phyloP scores from a whole-genome alignment of 352 stramenopile species.

The Globisporangium cystogenes region DNA sequence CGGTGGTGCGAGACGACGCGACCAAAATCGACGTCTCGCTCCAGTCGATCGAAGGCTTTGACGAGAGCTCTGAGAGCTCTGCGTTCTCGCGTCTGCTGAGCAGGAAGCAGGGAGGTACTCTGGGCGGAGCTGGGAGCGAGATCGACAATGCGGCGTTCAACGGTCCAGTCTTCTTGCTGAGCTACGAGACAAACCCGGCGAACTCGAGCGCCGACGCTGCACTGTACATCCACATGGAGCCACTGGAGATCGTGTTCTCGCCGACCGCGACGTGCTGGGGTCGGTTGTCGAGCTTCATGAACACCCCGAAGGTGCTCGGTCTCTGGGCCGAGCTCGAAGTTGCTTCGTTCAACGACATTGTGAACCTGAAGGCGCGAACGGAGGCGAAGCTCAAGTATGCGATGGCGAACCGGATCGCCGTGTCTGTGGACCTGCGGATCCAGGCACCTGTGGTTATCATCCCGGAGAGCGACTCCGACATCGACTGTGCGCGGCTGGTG shows the following conservation, averaged over 20 bases:
- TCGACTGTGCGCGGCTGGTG: constrained; percentile 69
- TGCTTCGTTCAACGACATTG: constrained; percentile 86
- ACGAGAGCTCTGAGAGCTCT: constrained; percentile 82
- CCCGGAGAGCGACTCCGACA: constrained; percentile 74
- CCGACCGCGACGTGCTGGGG: constrained; percentile 82
- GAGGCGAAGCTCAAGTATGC: constrained; percentile 88
- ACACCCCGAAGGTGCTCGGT: constrained; percentile 69
- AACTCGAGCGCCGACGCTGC: constrained; percentile 63
- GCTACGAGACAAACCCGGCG: constrained; percentile 72
- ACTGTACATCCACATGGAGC: constrained; percentile 82
- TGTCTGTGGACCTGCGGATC: constrained; percentile 78
- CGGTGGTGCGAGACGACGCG: constrained; percentile 56
- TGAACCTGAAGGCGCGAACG: constrained; percentile 84
- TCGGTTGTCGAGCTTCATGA: constrained; percentile 63
- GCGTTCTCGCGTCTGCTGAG: constrained; percentile 77
- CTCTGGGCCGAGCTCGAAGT: constrained; percentile 87
- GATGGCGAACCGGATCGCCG: constrained; percentile 79
- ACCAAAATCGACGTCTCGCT: constrained; percentile 82
- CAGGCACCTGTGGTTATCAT: constrained; percentile 85
- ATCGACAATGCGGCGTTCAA: constrained; percentile 60
- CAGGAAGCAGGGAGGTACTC: constrained; percentile 40
- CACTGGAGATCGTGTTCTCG: constrained; percentile 82
- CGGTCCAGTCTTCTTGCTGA: constrained; percentile 77
- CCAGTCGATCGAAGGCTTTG: constrained; percentile 81
- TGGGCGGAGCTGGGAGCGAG: constrained; percentile 31